Conservation (phyloP, 768 basidiomycete genomes). For the Boletus barrowsii region DNA sequence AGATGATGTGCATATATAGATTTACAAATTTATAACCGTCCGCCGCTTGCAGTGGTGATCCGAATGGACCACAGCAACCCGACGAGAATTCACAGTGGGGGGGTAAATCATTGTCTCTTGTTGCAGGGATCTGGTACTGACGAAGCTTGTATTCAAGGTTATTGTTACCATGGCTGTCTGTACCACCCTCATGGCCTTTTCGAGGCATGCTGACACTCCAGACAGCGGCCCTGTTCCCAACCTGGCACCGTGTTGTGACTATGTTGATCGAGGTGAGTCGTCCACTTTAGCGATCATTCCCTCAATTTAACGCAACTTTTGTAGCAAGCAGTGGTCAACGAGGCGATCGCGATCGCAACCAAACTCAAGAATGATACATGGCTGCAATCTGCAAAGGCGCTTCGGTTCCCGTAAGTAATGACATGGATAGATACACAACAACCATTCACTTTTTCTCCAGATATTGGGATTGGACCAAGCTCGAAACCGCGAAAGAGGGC, state of each 20-base stretch:
- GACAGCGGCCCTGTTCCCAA: slow-evolving; percentile 20
- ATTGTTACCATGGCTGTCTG: slow-evolving; percentile 21
- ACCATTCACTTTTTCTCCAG: neutral
- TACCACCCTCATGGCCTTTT: neutral
- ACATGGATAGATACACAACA: neutral
- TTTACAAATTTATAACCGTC: neutral
- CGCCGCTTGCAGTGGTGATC: slow-evolving; percentile 13
- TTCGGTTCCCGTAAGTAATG: slow-evolving; percentile 15
- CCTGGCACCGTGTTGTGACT: slow-evolving; percentile 18
- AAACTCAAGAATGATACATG: neutral
- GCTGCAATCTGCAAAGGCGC: slow-evolving; percentile 9
- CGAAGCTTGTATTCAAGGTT: slow-evolving; percentile 5
- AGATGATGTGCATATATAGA: neutral
- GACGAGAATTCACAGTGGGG: slow-evolving; percentile 5
- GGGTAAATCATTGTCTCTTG: neutral
- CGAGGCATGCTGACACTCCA: neutral
- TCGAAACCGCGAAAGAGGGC: neutral
- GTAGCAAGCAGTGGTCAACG: slow-evolving; percentile 16
- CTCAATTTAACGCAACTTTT: neutral
- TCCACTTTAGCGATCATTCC: neutral
- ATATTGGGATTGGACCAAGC: slow-evolving; percentile 16
- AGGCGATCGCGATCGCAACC: slow-evolving; percentile 12
- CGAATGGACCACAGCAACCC: slow-evolving; percentile 5
- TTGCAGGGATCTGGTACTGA: neutral
- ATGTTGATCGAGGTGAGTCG: slow-evolving; percentile 12